Conservation (phyloP, 345 rosid genomes). For the Microthlaspi erraticum region DNA sequence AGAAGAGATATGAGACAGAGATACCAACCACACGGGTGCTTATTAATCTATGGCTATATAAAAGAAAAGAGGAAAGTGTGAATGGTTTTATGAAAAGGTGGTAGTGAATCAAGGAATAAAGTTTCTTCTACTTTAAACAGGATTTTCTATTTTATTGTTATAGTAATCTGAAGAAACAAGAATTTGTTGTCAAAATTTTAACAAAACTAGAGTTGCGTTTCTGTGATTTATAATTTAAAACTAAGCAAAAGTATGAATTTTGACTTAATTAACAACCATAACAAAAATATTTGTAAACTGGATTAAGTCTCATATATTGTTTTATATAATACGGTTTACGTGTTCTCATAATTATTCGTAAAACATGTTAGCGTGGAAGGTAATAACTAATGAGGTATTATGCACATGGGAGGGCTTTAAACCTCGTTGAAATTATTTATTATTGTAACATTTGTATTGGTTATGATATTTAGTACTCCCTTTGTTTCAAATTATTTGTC, state of each 20-base stretch:
- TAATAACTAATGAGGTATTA: neutral
- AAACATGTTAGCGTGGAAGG: neutral
- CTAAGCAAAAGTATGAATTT: neutral
- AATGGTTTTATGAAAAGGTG: constrained; percentile 33
- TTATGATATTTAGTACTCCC: no score
- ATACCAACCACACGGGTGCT: constrained; percentile 40
- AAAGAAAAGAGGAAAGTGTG: constrained; percentile 6
- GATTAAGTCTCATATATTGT: neutral
- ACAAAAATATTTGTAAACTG: neutral
- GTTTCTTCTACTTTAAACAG: constrained; percentile 26
- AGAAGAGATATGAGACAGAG: constrained; percentile 29
- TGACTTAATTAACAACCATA: neutral
- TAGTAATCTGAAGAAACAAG: constrained; percentile 7
- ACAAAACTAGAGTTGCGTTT: neutral
- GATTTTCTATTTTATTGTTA: constrained; percentile 6
- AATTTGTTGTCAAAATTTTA: neutral
- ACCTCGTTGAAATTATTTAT: neutral
- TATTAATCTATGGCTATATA: constrained; percentile 21
- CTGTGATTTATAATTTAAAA: neutral
- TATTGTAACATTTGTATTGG: neutral
- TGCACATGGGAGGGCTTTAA: constrained; percentile 16
- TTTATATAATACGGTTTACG: neutral
- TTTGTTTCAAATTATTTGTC: no score
- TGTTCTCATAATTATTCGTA: neutral
- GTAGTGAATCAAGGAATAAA: constrained; percentile 32